Evolutionary conservation across 495 filamentous ascomycete genomes (phyloP).

Genomic region (Podospora tetraspora): DNA sequence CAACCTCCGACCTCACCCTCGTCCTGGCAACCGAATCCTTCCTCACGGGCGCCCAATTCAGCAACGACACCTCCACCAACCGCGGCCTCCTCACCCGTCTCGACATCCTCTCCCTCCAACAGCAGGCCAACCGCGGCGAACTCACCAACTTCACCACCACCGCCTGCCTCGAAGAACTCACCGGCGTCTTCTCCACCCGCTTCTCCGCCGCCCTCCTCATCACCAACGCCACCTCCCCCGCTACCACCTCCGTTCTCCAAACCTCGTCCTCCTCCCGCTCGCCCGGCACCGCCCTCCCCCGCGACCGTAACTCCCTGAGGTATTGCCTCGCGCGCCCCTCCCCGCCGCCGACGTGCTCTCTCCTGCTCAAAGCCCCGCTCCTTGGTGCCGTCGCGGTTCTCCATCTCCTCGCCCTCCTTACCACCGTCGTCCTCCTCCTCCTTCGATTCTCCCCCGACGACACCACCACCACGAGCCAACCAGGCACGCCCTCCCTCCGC

Average conservation of each 20-base stretch:
- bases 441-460: constrained; percentile 34
- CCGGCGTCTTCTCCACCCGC: constrained; percentile 26
- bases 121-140: constrained; percentile 21
- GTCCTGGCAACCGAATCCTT: constrained; percentile 36
- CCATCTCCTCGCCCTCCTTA: constrained; percentile 35
- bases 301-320: constrained; percentile 22
- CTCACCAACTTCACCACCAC: constrained; percentile 26
- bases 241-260: constrained; percentile 30
- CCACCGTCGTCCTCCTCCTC: constrained; percentile 33
- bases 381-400: constrained; percentile 37
- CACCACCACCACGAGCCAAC: constrained; percentile 27
- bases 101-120: constrained; percentile 34
- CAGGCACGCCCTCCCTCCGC: constrained; percentile 26
- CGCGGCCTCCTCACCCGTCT: constrained; percentile 26
- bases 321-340: constrained; percentile 33
- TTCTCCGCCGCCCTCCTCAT: constrained; percentile 36
- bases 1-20: constrained; percentile 31
- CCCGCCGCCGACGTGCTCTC: constrained; percentile 29
- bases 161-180: constrained; percentile 27
- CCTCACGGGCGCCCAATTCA: constrained; percentile 33
- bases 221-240: constrained; percentile 23
- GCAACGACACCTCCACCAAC: constrained; percentile 30
- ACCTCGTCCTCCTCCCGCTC: constrained; percentile 14
- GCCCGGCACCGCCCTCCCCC: constrained; percentile 13
- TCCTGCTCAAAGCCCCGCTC: constrained; percentile 38